Conservation (phyloP, 2,329 filamentous ascomycete genomes). For the Penicillium thymicola region DNA sequence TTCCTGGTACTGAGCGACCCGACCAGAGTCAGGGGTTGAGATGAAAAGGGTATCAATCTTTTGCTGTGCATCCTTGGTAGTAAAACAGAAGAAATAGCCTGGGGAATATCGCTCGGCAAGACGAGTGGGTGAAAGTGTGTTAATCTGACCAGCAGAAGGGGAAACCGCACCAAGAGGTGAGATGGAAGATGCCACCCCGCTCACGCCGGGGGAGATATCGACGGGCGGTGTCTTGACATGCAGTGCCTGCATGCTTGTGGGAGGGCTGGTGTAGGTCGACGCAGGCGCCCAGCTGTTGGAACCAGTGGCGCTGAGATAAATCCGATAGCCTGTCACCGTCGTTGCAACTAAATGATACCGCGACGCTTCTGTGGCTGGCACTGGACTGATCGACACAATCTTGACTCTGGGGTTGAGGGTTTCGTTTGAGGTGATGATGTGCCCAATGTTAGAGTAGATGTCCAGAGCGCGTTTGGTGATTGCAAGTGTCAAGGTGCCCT, state of each 20-base stretch:
- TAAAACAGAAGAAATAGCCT: constrained; percentile 86
- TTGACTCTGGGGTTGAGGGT: constrained; percentile 66
- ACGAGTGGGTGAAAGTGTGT: constrained; percentile 41
- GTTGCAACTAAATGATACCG: constrained; percentile 87
- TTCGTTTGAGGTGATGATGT: constrained; percentile 72
- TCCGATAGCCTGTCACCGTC: constrained; percentile 82
- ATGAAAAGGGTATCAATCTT: constrained; percentile 71
- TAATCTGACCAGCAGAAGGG: constrained; percentile 42
- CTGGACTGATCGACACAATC: constrained; percentile 82
- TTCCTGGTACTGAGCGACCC: constrained; percentile 61
- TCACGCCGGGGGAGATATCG: constrained; percentile 24
- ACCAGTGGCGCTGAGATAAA: constrained; percentile 88
- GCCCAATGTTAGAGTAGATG: constrained; percentile 69
- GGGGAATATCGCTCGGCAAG: constrained; percentile 64
- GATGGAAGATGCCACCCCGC: constrained; percentile 9
- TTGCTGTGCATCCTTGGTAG: constrained; percentile 59
- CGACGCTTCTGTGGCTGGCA: constrained; percentile 76
- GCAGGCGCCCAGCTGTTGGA: constrained; percentile 56
- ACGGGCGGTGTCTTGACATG: constrained; percentile 90
- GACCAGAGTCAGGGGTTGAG: constrained; percentile 80
- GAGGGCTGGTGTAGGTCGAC: constrained; percentile 62
- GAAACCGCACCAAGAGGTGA: constrained; percentile 27
- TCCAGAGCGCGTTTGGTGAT: constrained; percentile 54
- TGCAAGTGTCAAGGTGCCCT: constrained; percentile 51
- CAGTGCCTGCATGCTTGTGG: constrained; percentile 95